A percentile compares a stretch with the other conserved stretches of the same genome.
These are phyloP conservation scores for Neovahlkampfia damariscottae DNA, from an alignment of 78 protist genomes.

Conservation along the genomic window DNA sequence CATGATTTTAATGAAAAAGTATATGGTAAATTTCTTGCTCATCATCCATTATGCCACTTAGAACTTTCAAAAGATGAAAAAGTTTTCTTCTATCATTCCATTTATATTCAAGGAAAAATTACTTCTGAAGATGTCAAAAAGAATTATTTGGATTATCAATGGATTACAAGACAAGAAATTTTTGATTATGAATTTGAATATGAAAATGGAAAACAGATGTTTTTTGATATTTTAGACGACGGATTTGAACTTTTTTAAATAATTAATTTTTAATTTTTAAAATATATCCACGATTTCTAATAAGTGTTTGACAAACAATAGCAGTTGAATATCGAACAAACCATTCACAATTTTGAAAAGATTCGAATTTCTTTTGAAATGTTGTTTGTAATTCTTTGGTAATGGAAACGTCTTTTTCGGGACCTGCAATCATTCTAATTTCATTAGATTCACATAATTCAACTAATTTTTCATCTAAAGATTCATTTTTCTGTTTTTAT, in stretches of 20 bases:
- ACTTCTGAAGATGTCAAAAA: not conserved
- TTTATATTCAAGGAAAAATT: not conserved
- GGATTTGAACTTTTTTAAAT: not conserved
- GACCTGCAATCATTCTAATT: too few species aligned
- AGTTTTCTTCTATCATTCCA: not conserved
- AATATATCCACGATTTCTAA: too few species aligned
- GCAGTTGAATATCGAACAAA: too few species aligned
- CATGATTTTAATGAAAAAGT: not conserved
- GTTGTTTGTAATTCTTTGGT: too few species aligned
- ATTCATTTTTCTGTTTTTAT: too few species aligned
- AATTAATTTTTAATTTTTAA: too few species aligned
- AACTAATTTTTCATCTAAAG: too few species aligned
- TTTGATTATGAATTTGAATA: not conserved
- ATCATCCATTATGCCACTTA: not conserved
- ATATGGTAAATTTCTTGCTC: not conserved
- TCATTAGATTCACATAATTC: too few species aligned
- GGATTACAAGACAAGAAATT: not conserved
- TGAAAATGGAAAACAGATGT: not conserved
- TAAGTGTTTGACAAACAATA: too few species aligned
- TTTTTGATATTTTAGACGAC: not conserved
- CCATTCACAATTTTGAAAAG: too few species aligned
- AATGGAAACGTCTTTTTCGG: too few species aligned
- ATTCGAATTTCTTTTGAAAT: too few species aligned
- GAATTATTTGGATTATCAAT: not conserved
- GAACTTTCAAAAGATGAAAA: not conserved